Evolutionary conservation across 2,329 filamentous ascomycete species (phyloP), one percentile per base, ranked within the genome.

Genomic region (Clarireedia sp.): DNA sequence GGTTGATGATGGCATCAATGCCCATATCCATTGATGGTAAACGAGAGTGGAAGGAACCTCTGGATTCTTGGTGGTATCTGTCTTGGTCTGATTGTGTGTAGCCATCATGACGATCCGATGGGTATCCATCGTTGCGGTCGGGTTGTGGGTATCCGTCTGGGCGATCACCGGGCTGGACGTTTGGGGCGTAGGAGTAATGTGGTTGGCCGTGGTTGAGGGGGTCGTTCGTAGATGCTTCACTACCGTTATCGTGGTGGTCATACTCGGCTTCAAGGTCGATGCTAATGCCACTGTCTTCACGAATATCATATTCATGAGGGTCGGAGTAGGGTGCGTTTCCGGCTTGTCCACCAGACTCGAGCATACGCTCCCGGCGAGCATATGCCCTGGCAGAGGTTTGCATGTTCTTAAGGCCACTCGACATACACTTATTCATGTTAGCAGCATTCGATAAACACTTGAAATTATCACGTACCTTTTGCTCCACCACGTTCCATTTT

Each of bases 341-440:
- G 19, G 46, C 14, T 33, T 54, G 52, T 16, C 52, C 52, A 16
- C 51, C 43, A 3, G 37, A 45, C 44, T 51, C 33, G 37, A 46
- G 48, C 63, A 80, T 72, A 58, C 80, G 81, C 73, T 83, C 84
- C 65, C 84, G 84, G 61, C 84, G 81, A 57, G 80, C 77, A 56
- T 80, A 82, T 55, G 84, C 79, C 59, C 87, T 81, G 61, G 83
- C 78, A 51, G 83, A 81, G 63, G 83, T 82, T 68, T 86, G 84
- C 56, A 94, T 78, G 70, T 89, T 90, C 73, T 90, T 92, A 64
- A 92, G 75, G 37, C 89, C 89, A 67, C 87, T 87, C 69, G 87
- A 84, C 83, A 94, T 89, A 72, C 87, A 90, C 88, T 92, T 62
- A 47, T 17, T 51, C 17, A 57, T 58, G 57, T 48, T 60, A 54